These are phyloP conservation scores for Exophiala bonariae DNA, from an alignment of 2,329 filamentous ascomycete genomes.

Conservation along the genomic window DNA sequence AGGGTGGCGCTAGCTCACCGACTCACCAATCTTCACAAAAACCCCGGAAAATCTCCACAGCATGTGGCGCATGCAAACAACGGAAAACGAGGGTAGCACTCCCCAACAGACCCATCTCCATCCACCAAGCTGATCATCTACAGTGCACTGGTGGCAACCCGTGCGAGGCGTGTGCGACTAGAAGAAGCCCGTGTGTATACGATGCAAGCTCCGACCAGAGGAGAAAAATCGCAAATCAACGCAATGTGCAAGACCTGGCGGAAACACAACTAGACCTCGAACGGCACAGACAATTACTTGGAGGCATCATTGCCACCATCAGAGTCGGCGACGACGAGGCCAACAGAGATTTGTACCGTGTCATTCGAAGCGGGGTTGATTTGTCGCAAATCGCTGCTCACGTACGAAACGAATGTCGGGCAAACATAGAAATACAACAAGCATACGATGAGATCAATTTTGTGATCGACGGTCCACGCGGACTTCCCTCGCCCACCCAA, in stretches of 20 bases:
- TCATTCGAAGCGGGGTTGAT: constrained; percentile 24
- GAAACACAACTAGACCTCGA: constrained; percentile 22
- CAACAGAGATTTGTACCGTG: constrained; percentile 19
- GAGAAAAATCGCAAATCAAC: constrained; percentile 27
- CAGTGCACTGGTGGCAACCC: constrained; percentile 27
- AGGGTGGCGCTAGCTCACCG: not conserved
- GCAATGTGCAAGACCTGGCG: constrained; percentile 26
- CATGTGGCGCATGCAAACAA: constrained; percentile 28
- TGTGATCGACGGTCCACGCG: constrained; percentile 19
- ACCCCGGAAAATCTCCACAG: constrained; percentile 28
- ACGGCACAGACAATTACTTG: constrained; percentile 23
- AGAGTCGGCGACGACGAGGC: constrained; percentile 20
- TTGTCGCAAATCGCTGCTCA: constrained; percentile 27
- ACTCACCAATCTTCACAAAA: constrained; percentile 12
- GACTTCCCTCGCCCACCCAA: constrained; percentile 26
- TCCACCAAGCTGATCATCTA: not conserved
- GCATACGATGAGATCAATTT: constrained; percentile 26
- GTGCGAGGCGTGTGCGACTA: constrained; percentile 26
- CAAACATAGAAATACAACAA: constrained; percentile 22
- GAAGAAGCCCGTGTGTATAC: constrained; percentile 25
- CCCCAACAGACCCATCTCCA: not conserved
- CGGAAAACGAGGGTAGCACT: constrained; percentile 25
- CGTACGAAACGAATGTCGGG: constrained; percentile 26
- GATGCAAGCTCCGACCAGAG: constrained; percentile 28
- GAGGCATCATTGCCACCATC: constrained; percentile 27